phyloP scores from a whole-genome alignment of 148 eudicot genomes.

The Chenopodium suecicum region DNA sequence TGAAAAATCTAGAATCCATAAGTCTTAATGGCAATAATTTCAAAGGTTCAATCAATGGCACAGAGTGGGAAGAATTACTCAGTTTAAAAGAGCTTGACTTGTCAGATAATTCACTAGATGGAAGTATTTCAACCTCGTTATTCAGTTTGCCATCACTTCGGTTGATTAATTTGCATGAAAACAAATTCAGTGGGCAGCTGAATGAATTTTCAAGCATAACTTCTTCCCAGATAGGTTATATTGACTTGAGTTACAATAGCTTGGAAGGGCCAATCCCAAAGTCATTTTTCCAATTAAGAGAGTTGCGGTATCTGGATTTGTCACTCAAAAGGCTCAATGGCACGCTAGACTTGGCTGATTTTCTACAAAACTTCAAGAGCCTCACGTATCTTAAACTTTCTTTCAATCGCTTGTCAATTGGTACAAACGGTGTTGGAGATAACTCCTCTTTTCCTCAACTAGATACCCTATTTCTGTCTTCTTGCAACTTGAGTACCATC shows the following conservation, averaged over 20 bases:
- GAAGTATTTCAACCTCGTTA: conserved; percentile 35
- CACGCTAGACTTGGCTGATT: conserved; percentile 16
- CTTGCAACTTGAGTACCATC: conserved; percentile 28
- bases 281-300: conserved; percentile 27
- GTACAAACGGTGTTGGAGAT: background rate
- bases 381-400: conserved; percentile 39
- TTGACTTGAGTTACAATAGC: no score
- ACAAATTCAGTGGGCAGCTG: no score
- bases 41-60: conserved; percentile 34
- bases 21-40: background rate
- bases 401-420: conserved; percentile 31
- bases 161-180: no score
- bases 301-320: conserved; percentile 21
- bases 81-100: conserved; percentile 28
- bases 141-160: no score
- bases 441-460: conserved; percentile 28
- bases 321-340: conserved; percentile 38
- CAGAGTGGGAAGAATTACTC: conserved; percentile 36
- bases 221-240: no score
- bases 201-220: background rate
- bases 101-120: conserved; percentile 36
- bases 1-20: conserved; percentile 27
- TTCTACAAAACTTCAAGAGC: conserved; percentile 15
- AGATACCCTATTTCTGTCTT: conserved; percentile 21
- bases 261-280: conserved; percentile 39